phyloP scores from a whole-genome alignment of 257 asterid species.

The Catharanthus roseus region DNA sequence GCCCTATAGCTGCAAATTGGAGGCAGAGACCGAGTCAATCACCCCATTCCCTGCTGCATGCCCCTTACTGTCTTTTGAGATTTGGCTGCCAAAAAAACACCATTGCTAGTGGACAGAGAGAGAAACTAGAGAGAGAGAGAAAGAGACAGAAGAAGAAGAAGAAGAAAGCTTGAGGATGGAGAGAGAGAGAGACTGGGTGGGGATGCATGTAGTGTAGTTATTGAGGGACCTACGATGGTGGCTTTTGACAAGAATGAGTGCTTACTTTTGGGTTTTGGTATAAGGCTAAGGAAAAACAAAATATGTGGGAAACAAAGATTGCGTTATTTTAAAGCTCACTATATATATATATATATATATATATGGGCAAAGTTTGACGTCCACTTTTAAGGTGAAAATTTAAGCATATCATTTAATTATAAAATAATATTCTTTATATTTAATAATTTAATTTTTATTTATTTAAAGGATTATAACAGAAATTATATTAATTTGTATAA shows the following conservation, averaged over 20 bases:
- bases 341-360: neutral
- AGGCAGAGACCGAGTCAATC: neutral
- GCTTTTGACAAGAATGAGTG: conserved; percentile 61
- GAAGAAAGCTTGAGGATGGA: conserved; percentile 4
- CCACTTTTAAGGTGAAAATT: too few species aligned
- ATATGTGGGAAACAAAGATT: conserved; percentile 63
- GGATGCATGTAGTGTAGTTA: conserved; percentile 21
- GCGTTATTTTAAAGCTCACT: conserved; percentile 76
- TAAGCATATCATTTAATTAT: too few species aligned
- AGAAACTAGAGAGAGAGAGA: neutral
- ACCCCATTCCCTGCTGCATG: too few species aligned
- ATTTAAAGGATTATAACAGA: too few species aligned
- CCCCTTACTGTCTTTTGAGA: too few species aligned
- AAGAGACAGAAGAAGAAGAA: neutral
- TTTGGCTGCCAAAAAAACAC: conserved; percentile 15
- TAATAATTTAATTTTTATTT: too few species aligned
- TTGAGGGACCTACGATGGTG: conserved; percentile 50
- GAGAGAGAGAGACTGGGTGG: conserved; percentile 10
- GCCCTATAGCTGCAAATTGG: neutral
- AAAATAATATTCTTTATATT: too few species aligned
- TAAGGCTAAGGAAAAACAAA: conserved; percentile 24
- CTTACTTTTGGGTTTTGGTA: conserved; percentile 57
- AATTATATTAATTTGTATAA: too few species aligned
- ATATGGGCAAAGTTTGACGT: neutral
- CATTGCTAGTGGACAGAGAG: neutral